Evolutionary conservation across 192 early-diverging fungal genomes (phyloP).

Genomic region (Umbelopsis sp.): DNA sequence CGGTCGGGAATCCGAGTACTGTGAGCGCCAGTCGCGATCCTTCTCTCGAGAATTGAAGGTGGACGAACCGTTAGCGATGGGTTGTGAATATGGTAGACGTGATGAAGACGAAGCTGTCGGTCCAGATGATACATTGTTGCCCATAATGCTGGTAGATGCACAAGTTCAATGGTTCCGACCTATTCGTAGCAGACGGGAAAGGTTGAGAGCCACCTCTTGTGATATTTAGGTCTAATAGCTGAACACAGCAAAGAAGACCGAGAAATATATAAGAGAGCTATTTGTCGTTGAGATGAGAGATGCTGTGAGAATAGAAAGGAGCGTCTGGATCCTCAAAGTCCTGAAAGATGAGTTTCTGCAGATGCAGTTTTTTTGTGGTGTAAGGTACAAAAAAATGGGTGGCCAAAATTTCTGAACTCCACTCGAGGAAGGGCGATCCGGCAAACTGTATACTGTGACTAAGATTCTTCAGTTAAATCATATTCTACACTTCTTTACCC

Average conservation of each 20-base stretch:
- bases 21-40: slow-evolving; percentile 18
- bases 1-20: slow-evolving; percentile 23
- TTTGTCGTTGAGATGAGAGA: too few relatives aligned
- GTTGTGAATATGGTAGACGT: not conserved
- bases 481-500: too few relatives aligned
- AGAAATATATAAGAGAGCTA: not conserved
- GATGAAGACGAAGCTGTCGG: slow-evolving; percentile 8
- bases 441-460: too few relatives aligned
- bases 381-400: too few relatives aligned
- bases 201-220: not conserved
- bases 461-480: too few relatives aligned
- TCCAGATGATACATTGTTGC: slow-evolving; percentile 12
- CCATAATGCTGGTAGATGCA: not conserved
- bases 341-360: too few relatives aligned
- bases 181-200: not conserved
- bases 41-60: not conserved
- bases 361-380: too few relatives aligned
- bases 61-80: not conserved
- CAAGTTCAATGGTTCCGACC: not conserved
- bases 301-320: too few relatives aligned
- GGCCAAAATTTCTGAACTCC: too few relatives aligned
- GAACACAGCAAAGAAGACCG: not conserved
- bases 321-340: too few relatives aligned
- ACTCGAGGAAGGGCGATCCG: too few relatives aligned
- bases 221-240: not conserved